Conservation (phyloP, 1,284 basidiomycete species). For the Quambalaria eucalypti region DNA sequence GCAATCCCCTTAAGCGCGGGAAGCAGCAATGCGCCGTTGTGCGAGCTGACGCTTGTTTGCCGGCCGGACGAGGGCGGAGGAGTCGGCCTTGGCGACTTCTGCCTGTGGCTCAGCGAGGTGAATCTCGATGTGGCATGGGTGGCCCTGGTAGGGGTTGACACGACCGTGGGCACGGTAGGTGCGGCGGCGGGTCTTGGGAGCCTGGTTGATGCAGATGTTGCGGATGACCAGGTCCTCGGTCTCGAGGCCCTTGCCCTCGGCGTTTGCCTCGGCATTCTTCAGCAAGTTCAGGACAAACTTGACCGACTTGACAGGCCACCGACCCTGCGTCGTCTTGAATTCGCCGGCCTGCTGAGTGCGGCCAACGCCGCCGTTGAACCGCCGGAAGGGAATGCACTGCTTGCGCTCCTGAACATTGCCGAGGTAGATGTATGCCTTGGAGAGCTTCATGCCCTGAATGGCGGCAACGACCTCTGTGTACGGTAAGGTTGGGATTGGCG, state of each 20-base stretch:
- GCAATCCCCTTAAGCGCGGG: constrained; percentile 15
- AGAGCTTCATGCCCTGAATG: constrained; percentile 73
- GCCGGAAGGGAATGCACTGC: constrained; percentile 91
- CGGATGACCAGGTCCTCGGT: constrained; percentile 86
- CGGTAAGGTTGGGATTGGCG: too few relatives aligned
- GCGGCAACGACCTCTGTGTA: constrained; percentile 48
- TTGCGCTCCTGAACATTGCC: constrained; percentile 92
- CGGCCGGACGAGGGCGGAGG: constrained; percentile 18
- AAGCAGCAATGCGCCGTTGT: constrained; percentile 33
- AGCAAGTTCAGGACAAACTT: constrained; percentile 87
- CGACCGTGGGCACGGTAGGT: constrained; percentile 98
- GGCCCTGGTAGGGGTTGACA: constrained; percentile 61
- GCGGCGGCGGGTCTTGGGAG: constrained; percentile 99
- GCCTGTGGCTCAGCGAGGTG: constrained; percentile 37
- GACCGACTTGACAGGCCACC: constrained; percentile 99
- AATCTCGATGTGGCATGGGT: constrained; percentile 85
- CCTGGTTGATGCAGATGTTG: constrained; percentile 97
- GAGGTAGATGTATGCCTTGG: constrained; percentile 93
- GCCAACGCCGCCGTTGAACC: constrained; percentile 93
- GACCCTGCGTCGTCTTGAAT: constrained; percentile 95
- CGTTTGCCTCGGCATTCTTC: constrained; percentile 99
- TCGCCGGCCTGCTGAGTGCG: constrained; percentile 95
- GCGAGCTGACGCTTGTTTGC: constrained; percentile 46
- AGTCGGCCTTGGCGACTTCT: constrained; percentile 42
- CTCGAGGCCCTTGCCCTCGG: constrained; percentile 92